Conservation (phyloP, 768 basidiomycete genomes). For the Tephrocybe rancida region DNA sequence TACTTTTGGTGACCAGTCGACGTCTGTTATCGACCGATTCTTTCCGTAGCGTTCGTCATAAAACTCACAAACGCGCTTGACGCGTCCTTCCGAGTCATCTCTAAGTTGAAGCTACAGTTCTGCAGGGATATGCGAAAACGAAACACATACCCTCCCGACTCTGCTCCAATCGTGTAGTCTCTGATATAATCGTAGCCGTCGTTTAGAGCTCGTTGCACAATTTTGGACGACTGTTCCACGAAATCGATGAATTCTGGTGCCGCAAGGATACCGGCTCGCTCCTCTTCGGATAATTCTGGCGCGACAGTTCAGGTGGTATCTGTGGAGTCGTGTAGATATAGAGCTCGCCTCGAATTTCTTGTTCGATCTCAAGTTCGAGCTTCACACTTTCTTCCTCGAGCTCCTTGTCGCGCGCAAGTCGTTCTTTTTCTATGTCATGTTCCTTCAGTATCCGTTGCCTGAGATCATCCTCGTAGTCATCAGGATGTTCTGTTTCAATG, state of each 20-base stretch:
- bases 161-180: constrained; percentile 92
- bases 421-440: constrained; percentile 71
- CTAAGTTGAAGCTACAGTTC: constrained; percentile 35
- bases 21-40: constrained; percentile 92
- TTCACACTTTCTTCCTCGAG: constrained; percentile 83
- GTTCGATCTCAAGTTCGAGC: constrained; percentile 84
- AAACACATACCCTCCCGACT: constrained; percentile 73
- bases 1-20: constrained; percentile 98
- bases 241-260: constrained; percentile 93
- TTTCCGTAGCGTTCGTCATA: constrained; percentile 89
- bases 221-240: constrained; percentile 92
- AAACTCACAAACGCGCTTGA: constrained; percentile 95
- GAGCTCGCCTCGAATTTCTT: constrained; percentile 74
- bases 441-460: constrained; percentile 69
- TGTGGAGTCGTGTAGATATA: neutral
- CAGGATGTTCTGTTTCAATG: constrained; percentile 54
- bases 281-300: constrained; percentile 85
- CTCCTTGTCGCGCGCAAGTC: constrained; percentile 70
- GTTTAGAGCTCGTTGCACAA: constrained; percentile 91
- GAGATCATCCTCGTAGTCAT: constrained; percentile 70
- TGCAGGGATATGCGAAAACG: neutral
- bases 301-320: neutral
- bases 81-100: constrained; percentile 89
- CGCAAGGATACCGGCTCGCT: constrained; percentile 77
- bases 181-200: constrained; percentile 97